Evolutionary conservation across 768 basidiomycete genomes (phyloP).

Genomic region (Lactarius psammicola): DNA sequence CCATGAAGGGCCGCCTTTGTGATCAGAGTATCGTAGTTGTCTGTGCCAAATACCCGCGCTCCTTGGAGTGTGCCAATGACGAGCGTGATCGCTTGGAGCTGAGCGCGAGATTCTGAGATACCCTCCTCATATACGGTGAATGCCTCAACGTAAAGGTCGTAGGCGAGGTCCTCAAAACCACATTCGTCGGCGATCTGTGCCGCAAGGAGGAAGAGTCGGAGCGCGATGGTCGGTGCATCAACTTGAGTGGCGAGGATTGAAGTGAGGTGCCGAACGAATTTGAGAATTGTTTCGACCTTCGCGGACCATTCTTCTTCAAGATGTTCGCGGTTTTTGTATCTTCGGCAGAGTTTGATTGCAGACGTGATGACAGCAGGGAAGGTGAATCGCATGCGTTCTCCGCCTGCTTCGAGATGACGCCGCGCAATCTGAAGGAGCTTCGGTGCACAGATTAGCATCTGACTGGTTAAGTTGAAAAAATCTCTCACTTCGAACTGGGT

Average conservation of each 20-base stretch:
- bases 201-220: conserved; percentile 92
- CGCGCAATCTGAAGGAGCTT: conserved; percentile 91
- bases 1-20: conserved; percentile 99
- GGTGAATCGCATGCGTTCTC: conserved; percentile 94
- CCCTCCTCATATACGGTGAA: conserved; percentile 98
- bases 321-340: conserved; percentile 83
- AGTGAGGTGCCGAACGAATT: conserved; percentile 90
- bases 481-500: conserved; percentile 81
- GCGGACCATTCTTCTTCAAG: conserved; percentile 81
- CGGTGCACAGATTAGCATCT: conserved; percentile 8
- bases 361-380: conserved; percentile 96
- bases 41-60: conserved; percentile 86
- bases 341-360: conserved; percentile 86
- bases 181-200: conserved; percentile 95
- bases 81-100: conserved; percentile 94
- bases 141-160: conserved; percentile 97
- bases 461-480: neutral
- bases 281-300: conserved; percentile 85
- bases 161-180: conserved; percentile 92
- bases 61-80: conserved; percentile 90
- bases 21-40: conserved; percentile 96
- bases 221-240: conserved; percentile 87
- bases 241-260: conserved; percentile 92
- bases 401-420: conserved; percentile 85
- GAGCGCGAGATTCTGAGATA: conserved; percentile 93